Evolutionary conservation across 495 filamentous ascomycete species (phyloP).

Genomic region (Tuber melanosporum): DNA sequence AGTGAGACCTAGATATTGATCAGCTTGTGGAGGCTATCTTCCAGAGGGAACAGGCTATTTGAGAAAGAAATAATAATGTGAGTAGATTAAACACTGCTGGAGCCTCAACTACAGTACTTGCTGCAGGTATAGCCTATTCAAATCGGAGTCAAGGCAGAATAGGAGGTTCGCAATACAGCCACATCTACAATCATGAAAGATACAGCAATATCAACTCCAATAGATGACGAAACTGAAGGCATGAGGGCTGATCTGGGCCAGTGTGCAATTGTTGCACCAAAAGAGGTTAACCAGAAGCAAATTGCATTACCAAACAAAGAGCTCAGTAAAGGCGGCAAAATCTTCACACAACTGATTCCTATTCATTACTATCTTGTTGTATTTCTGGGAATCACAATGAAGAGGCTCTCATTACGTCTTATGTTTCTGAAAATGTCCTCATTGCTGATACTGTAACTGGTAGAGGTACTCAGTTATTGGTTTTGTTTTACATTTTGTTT

Average conservation of each 20-base stretch:
- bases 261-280: neutral
- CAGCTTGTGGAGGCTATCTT: neutral
- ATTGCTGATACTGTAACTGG: no score
- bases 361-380: accelerated
- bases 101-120: neutral
- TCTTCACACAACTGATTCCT: neutral
- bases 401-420: no score
- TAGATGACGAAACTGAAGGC: no score
- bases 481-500: no score
- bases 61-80: neutral
- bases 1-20: neutral
- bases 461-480: no score
- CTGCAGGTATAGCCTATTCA: no score
- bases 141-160: neutral
- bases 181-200: no score
- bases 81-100: neutral
- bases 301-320: neutral
- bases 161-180: no score
- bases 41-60: neutral
- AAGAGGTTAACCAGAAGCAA: neutral
- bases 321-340: neutral
- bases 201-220: accelerated
- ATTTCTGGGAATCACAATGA: neutral
- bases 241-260: neutral
- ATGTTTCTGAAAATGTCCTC: neutral